A percentile compares a stretch with the other conserved stretches of the same genome.
phyloP scores from a whole-genome alignment of 2,329 filamentous ascomycete genomes.

The Colletotrichum abscissum region DNA sequence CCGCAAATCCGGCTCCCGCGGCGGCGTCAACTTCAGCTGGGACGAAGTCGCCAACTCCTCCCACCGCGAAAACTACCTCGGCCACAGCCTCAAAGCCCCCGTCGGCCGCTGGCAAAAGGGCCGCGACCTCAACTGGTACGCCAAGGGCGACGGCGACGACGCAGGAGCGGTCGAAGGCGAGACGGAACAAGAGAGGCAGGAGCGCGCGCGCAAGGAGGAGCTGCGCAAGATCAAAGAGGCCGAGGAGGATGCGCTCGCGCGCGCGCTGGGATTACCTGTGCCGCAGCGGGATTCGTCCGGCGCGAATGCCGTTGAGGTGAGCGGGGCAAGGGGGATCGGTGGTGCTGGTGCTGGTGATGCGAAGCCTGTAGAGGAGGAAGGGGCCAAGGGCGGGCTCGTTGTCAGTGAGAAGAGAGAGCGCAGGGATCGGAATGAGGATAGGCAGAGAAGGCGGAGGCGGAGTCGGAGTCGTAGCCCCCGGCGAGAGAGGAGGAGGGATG shows the following conservation, averaged over 20 bases:
- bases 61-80: conserved; percentile 91
- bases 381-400: conserved; percentile 17
- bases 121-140: conserved; percentile 74
- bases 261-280: conserved; percentile 82
- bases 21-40: conserved; percentile 97
- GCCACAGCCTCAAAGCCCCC: conserved; percentile 91
- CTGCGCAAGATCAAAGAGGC: conserved; percentile 86
- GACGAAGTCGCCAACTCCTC: conserved; percentile 88
- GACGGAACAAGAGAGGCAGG: conserved; percentile 68
- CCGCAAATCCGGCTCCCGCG: conserved; percentile 89
- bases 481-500: conserved; percentile 41
- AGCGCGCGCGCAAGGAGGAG: conserved; percentile 78
- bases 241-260: conserved; percentile 90
- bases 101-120: conserved; percentile 93
- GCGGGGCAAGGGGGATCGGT: conserved; percentile 49
- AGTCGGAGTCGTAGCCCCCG: conserved; percentile 47
- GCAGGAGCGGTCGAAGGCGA: conserved; percentile 60
- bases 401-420: conserved; percentile 39
- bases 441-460: conserved; percentile 48
- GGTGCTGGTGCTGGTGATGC: conserved; percentile 39
- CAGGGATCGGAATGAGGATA: conserved; percentile 43
- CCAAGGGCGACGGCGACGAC: conserved; percentile 63
- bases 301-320: conserved; percentile 77
- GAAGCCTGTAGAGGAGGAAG: conserved; percentile 37
- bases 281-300: conserved; percentile 68